phyloP scores from a whole-genome alignment of 106 monocot species.

The Acanthochlamys bracteata region DNA sequence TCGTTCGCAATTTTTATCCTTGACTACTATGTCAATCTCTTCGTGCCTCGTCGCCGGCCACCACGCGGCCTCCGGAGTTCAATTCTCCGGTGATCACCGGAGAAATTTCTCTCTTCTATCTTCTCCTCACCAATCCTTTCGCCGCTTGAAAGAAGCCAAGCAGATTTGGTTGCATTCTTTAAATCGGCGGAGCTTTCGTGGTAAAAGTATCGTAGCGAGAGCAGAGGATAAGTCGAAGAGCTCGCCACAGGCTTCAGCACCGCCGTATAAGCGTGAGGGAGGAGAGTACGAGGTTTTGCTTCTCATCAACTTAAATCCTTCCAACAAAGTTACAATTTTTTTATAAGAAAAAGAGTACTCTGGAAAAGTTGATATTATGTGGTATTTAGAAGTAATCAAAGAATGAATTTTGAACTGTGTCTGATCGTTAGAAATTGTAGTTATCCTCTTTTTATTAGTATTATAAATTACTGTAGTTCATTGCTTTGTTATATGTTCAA shows the following conservation, averaged over 20 bases:
- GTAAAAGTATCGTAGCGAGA: slow-evolving; percentile 4
- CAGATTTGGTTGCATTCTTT: background rate
- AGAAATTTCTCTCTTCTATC: background rate
- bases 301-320: no score
- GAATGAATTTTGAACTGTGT: no score
- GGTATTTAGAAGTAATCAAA: no score
- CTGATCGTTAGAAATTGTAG: no score
- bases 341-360: no score
- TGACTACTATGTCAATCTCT: slow-evolving; percentile 26
- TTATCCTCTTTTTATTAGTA: no score
- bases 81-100: no score
- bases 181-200: slow-evolving; percentile 3
- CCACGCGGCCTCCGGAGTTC: background rate
- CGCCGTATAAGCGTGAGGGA: background rate
- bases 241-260: slow-evolving; percentile 1
- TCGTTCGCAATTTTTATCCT: no score
- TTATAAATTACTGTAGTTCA: no score
- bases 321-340: no score
- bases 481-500: no score
- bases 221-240: slow-evolving; percentile 27
- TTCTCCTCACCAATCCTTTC: background rate
- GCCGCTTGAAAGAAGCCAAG: background rate
- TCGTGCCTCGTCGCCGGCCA: slow-evolving; percentile 17
- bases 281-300: slow-evolving; percentile 16
- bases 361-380: no score